Evolutionary conservation across 768 basidiomycete genomes (phyloP), one percentile per base, ranked within the genome.

Genomic region (Scleroderma bovista): DNA sequence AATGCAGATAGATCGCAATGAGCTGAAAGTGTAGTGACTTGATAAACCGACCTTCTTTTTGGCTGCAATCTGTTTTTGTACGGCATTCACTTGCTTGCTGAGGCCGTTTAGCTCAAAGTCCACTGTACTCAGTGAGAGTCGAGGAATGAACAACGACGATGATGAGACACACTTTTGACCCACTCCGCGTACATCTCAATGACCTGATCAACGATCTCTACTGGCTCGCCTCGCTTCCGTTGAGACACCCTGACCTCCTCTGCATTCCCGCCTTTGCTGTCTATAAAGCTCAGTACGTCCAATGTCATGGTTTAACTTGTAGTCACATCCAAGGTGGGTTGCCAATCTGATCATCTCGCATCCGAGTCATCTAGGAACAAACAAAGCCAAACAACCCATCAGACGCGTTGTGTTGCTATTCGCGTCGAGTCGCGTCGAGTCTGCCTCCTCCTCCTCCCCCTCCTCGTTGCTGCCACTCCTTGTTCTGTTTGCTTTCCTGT

Each of bases 201-300:
- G 51, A 97, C 80, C 67, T 98, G 92, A 68, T 97, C 93, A 15
- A 98, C 94, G 57, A 96, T 67, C 67, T 93, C 94, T 46, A 90
- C 89, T 17, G 88, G 78, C 49, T 92, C 84, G 10, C 88, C 89
- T 43, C 96, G 81, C 70, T 91, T 93, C 60, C 83, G 75, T 73
- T 99, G 95, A 3, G 94, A 97, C 60, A 92, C 92, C 50, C 86
- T 75, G 54, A 98, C 93, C 62, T 84, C 80, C 57, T 88, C 84
- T 15, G 94, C 83, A 72, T 96, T 89, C 32, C 96, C 96, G 22
- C 94, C 96, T 65, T 92, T 93, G 70, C 70, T 80, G 62, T 89
- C 84, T 57, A 93, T 88, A 58, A 93, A 93, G 48, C 74, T 77
- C 11, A 82, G 73, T 20, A 92, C 73, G 72, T 93, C 90, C 57